phyloP scores from a whole-genome alignment of 1,139 yeast species.

The Pichia sp. region DNA sequence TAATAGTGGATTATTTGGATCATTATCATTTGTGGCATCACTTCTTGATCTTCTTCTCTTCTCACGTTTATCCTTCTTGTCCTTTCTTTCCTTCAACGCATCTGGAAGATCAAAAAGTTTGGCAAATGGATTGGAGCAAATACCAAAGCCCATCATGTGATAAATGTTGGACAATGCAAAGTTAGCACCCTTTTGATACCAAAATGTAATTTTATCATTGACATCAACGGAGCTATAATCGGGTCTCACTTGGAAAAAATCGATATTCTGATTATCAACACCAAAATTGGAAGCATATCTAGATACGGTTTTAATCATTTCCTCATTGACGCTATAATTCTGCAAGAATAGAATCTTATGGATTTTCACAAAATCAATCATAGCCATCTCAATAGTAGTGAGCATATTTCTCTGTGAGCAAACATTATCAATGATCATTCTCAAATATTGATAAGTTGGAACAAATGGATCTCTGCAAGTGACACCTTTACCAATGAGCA shows the following conservation, averaged over 20 bases:
- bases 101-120: conserved; percentile 63
- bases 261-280: conserved; percentile 56
- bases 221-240: conserved; percentile 32
- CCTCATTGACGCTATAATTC: conserved; percentile 39
- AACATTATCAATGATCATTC: conserved; percentile 71
- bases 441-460: conserved; percentile 69
- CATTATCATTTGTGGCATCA: conserved; percentile 12
- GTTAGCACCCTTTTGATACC: conserved; percentile 68
- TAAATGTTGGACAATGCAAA: conserved; percentile 71
- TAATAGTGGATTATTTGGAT: not conserved
- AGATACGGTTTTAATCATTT: conserved; percentile 58
- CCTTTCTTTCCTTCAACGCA: conserved; percentile 62
- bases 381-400: conserved; percentile 50
- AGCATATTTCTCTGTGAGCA: conserved; percentile 64
- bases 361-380: conserved; percentile 58
- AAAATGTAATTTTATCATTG: conserved; percentile 52
- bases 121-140: conserved; percentile 67
- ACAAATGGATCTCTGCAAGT: conserved; percentile 76
- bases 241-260: conserved; percentile 44
- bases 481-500: conserved; percentile 70
- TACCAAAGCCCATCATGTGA: conserved; percentile 72
- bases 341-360: conserved; percentile 50
- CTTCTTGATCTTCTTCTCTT: conserved; percentile 31
- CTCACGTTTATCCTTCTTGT: conserved; percentile 60
- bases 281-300: conserved; percentile 69